Evolutionary conservation across 2,329 filamentous ascomycete genomes (phyloP).

Genomic region (Fusarium albosuccineum): DNA sequence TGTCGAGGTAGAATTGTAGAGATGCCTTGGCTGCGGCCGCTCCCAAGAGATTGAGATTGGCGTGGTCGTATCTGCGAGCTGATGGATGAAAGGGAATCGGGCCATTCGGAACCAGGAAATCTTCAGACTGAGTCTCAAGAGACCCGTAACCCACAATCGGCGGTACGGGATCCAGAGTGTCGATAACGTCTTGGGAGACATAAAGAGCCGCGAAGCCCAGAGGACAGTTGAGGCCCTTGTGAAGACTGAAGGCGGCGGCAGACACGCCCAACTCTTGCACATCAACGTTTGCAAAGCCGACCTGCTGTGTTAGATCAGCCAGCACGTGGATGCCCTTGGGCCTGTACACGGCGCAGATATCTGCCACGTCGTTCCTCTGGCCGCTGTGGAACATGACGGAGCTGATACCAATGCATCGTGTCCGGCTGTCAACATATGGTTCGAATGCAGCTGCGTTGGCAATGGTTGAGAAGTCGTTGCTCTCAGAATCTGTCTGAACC

Average conservation of each 20-base stretch:
- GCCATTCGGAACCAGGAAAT: slow-evolving; percentile 36
- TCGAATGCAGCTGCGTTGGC: slow-evolving; percentile 36
- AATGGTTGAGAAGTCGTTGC: not conserved
- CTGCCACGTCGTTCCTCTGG: slow-evolving; percentile 48
- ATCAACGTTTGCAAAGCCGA: slow-evolving; percentile 50
- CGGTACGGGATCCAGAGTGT: slow-evolving; percentile 39
- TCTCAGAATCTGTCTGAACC: slow-evolving; percentile 12
- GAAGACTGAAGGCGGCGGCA: slow-evolving; percentile 49
- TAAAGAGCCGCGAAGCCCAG: slow-evolving; percentile 49
- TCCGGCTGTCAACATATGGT: slow-evolving; percentile 48
- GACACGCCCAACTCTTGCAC: slow-evolving; percentile 44
- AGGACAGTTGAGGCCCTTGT: slow-evolving; percentile 52
- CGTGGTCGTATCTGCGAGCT: slow-evolving; percentile 48
- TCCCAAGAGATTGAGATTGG: slow-evolving; percentile 46
- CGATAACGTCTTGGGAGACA: slow-evolving; percentile 42
- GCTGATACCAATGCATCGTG: slow-evolving; percentile 49
- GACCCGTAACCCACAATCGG: slow-evolving; percentile 46
- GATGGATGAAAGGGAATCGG: slow-evolving; percentile 40
- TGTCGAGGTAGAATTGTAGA: slow-evolving; percentile 46
- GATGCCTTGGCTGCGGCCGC: slow-evolving; percentile 43
- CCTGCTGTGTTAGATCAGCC: slow-evolving; percentile 50
- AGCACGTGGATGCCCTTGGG: slow-evolving; percentile 49
- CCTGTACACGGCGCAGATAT: slow-evolving; percentile 44
- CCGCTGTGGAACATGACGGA: slow-evolving; percentile 52
- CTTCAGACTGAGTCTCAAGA: slow-evolving; percentile 33